Evolutionary conservation across 2,329 filamentous ascomycete species (phyloP).

Genomic region (Colletotrichum abscissum): DNA sequence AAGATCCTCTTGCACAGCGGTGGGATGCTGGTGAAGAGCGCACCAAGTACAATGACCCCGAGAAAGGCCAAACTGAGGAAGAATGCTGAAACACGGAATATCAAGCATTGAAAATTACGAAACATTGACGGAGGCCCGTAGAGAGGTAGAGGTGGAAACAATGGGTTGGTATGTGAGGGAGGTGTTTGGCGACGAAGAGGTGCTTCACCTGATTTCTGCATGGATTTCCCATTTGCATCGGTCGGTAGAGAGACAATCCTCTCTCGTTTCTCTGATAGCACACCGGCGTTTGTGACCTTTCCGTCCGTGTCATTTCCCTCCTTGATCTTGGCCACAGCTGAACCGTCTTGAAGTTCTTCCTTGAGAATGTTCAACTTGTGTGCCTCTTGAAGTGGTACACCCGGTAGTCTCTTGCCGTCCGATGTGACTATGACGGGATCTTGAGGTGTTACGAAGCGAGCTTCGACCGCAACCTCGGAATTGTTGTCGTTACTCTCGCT

Average conservation of each 20-base stretch:
- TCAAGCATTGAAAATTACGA: slow-evolving; percentile 72
- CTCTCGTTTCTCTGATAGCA: slow-evolving; percentile 41
- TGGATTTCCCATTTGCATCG: slow-evolving; percentile 46
- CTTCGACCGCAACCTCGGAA: slow-evolving; percentile 66
- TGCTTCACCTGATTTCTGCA: slow-evolving; percentile 58
- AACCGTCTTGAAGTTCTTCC: slow-evolving; percentile 54
- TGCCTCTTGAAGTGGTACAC: slow-evolving; percentile 77
- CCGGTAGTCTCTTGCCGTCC: slow-evolving; percentile 74
- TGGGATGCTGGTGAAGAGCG: slow-evolving; percentile 75
- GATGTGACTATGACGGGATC: slow-evolving; percentile 78
- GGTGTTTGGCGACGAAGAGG: slow-evolving; percentile 64
- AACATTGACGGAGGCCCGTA: slow-evolving; percentile 80
- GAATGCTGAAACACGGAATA: slow-evolving; percentile 76
- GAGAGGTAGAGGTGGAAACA: slow-evolving; percentile 86
- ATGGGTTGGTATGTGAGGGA: slow-evolving; percentile 77
- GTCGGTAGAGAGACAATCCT: slow-evolving; percentile 41
- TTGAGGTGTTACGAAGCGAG: slow-evolving; percentile 74
- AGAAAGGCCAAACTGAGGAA: slow-evolving; percentile 84
- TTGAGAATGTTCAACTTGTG: slow-evolving; percentile 74
- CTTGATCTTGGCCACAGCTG: slow-evolving; percentile 38
- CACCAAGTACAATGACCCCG: slow-evolving; percentile 78
- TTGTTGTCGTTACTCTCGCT: slow-evolving; percentile 40
- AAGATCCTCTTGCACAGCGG: slow-evolving; percentile 59
- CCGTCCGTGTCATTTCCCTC: slow-evolving; percentile 41
- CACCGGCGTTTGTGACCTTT: slow-evolving; percentile 46